Evolutionary conservation across 108 stramenopile species (phyloP), one percentile per base, ranked within the genome.

Genomic region (Discostella pseudostelligera): DNA sequence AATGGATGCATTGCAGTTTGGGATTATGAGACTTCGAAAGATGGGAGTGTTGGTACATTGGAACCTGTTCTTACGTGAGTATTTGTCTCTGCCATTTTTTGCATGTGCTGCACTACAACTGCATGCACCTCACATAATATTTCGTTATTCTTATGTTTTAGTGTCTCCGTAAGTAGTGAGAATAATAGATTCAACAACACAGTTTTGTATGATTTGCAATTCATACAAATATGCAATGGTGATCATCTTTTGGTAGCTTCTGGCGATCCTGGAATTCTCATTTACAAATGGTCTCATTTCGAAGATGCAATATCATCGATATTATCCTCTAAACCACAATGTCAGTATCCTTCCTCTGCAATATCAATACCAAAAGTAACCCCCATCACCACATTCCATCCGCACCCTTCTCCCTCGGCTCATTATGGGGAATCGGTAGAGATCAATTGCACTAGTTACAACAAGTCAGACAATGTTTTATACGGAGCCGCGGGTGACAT

Each of bases 401-500:
- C 79, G 13, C 79, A 80, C 47, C 74, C 74, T 14, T 80, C 79
- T 47, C 74, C 79, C 12, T 29, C 39, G 10, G 22, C 19, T 21
- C 44, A 19, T 24, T 47, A 39, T 32, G 70, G 74, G 24, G 73
- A 76, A 28, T 40, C 64, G 3, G 53, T 80, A 28, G 79, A 80
- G 59, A 72, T 80, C 25, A 80, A 80, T 47, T 65, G 39, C 11
- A 72, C 75, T 1, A 49, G 69, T 22, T 80, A 66, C 24, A 66
- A 50, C 51, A 44, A 26, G 14, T 28, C 19, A 2, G 56, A 67
- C 48, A 37, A 58, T 56, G n/a, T 57, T 2, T 47, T 82, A 39
- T 81, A 75, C 65, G 83, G 61, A 19, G 83, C 70, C 20, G 72
- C 80, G 16, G 83, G 83, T 0, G 83, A 84, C 70, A 57, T 20